Conservation (phyloP, 331 rosid species). For the Rosa hybrid region DNA sequence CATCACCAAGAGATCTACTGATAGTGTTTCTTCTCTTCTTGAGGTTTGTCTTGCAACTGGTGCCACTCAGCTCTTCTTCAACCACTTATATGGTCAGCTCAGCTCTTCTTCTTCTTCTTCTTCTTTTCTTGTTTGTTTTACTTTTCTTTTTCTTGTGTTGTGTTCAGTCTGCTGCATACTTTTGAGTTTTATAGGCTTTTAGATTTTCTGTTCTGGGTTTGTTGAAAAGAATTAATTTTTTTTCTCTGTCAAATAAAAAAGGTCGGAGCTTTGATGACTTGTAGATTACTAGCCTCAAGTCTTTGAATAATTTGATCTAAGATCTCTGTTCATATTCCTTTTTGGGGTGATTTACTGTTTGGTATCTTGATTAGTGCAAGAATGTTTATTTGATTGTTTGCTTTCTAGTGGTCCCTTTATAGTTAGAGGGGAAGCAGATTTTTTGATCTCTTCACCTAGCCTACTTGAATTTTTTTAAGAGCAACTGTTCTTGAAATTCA, state of each 20-base stretch:
- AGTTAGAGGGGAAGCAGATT: neutral
- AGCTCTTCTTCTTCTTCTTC: conserved; percentile 52
- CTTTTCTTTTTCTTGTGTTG: neutral
- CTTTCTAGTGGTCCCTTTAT: neutral
- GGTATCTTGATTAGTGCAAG: neutral
- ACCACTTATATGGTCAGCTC: conserved; percentile 81
- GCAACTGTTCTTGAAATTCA: neutral
- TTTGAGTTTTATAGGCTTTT: neutral
- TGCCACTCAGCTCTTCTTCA: conserved; percentile 84
- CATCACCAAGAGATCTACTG: conserved; percentile 68
- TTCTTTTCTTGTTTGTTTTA: neutral
- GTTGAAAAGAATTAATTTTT: conserved; percentile 5
- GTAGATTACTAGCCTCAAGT: conserved; percentile 8
- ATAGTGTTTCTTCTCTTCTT: conserved; percentile 73
- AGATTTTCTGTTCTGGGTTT: neutral
- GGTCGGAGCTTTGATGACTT: conserved; percentile 28
- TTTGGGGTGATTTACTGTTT: conserved; percentile 14
- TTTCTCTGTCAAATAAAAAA: neutral
- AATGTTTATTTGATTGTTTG: neutral
- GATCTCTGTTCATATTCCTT: conserved; percentile 1
- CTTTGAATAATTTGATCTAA: conserved; percentile 13
- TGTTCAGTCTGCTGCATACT: neutral
- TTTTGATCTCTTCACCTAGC: neutral
- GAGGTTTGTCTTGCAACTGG: conserved; percentile 74
- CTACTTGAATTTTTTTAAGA: neutral